Evolutionary conservation across 1,284 basidiomycete genomes (phyloP).

Genomic region (Thecaphora thlaspeos): DNA sequence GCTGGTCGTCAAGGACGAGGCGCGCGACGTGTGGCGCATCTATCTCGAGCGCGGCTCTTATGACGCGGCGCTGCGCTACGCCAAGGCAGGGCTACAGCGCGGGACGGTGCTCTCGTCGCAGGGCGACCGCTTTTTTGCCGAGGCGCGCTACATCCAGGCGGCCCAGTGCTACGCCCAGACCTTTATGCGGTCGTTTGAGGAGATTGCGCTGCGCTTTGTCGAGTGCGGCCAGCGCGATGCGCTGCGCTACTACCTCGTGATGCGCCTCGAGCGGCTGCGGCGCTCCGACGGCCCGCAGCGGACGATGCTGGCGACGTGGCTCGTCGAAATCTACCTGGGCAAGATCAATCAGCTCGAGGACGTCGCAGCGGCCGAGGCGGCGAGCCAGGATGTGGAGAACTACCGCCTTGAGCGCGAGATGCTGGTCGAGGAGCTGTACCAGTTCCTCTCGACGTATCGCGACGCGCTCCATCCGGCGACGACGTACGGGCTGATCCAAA

Average conservation of each 20-base stretch:
- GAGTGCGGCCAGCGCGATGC: conserved; percentile 90
- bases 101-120: conserved; percentile 81
- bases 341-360: conserved; percentile 97
- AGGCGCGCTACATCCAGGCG: conserved; percentile 81
- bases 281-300: conserved; percentile 84
- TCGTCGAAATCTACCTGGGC: conserved; percentile 93
- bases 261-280: conserved; percentile 76
- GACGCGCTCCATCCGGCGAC: conserved; percentile 78
- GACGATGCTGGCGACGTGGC: conserved; percentile 98
- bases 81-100: conserved; percentile 79
- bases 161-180: conserved; percentile 78
- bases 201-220: conserved; percentile 84
- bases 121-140: conserved; percentile 78
- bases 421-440: conserved; percentile 85
- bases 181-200: conserved; percentile 77
- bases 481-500: conserved; percentile 86
- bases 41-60: conserved; percentile 77
- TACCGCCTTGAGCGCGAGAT: conserved; percentile 76
- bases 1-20: conserved; percentile 80
- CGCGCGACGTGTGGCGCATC: conserved; percentile 90
- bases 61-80: conserved; percentile 74
- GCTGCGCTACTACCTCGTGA: conserved; percentile 82
- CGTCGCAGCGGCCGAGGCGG: conserved; percentile 69
- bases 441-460: conserved; percentile 78
- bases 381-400: conserved; percentile 82